A percentile compares a stretch with the other conserved stretches of the same genome.
Evolutionary conservation across 2,329 filamentous ascomycete species (phyloP).

Genomic region (Aulographum hederae): DNA sequence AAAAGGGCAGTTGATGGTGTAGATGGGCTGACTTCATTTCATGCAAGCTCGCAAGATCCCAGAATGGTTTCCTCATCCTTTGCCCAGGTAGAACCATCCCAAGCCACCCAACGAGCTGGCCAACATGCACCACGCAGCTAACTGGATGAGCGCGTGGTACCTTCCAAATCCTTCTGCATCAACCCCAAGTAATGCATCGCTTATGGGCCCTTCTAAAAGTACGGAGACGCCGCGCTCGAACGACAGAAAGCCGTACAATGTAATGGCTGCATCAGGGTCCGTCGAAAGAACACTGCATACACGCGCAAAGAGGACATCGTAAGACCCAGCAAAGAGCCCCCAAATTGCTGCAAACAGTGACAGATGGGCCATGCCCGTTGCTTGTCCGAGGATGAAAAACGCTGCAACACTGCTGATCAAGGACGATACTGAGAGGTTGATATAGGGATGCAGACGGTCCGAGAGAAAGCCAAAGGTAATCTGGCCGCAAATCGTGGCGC

Average conservation of each 20-base stretch:
- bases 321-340: not conserved
- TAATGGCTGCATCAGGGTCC: not conserved
- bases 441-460: slow-evolving; percentile 1
- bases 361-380: not conserved
- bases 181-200: not conserved
- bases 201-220: not conserved
- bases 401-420: not conserved
- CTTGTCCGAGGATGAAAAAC: not conserved
- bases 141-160: too few species aligned
- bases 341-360: not conserved
- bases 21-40: too few species aligned
- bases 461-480: slow-evolving; percentile 5
- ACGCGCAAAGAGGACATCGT: not conserved
- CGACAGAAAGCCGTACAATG: slow-evolving; percentile 1
- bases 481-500: slow-evolving; percentile 5
- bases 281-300: not conserved
- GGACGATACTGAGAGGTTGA: not conserved
- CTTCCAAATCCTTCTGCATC: not conserved
- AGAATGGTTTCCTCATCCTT: too few species aligned
- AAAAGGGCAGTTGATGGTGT: too few species aligned
- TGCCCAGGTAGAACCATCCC: too few species aligned
- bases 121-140: too few species aligned
- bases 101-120: too few species aligned
- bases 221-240: not conserved
- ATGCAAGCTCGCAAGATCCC: too few species aligned